Evolutionary conservation across 352 stramenopile species (phyloP).

Genomic region (Discostella stelligera): DNA sequence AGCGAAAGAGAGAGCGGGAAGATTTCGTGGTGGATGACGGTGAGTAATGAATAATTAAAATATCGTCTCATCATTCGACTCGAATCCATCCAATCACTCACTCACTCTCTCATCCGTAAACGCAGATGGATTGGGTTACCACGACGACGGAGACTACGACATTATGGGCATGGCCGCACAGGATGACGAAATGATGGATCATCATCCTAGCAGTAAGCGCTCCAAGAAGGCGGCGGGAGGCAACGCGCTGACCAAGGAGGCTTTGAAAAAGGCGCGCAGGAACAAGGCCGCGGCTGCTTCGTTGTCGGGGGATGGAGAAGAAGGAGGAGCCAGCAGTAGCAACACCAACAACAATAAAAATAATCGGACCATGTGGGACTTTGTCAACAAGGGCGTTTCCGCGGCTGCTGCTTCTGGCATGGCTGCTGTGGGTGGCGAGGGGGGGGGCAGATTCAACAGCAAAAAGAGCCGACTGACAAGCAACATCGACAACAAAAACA

Average conservation of each 20-base stretch:
- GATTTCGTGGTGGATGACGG: slow-evolving; percentile 88
- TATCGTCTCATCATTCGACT: too few relatives aligned
- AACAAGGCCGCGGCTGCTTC: slow-evolving; percentile 32
- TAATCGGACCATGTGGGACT: slow-evolving; percentile 53
- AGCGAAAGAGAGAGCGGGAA: slow-evolving; percentile 80
- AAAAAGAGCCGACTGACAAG: background rate
- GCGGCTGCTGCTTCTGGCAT: background rate
- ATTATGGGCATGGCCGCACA: slow-evolving; percentile 54
- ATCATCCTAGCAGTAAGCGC: background rate
- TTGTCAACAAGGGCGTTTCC: slow-evolving; percentile 42
- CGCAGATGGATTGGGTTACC: slow-evolving; percentile 85
- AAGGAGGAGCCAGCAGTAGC: slow-evolving; percentile 3
- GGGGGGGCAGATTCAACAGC: background rate
- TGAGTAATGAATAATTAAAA: slow-evolving; percentile 22
- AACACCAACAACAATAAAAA: background rate
- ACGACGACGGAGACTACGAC: slow-evolving; percentile 87
- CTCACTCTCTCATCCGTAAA: background rate
- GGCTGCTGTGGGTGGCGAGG: background rate
- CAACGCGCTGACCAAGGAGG: slow-evolving; percentile 52
- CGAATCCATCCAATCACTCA: too few relatives aligned
- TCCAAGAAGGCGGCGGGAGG: slow-evolving; percentile 24
- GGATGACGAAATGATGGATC: slow-evolving; percentile 27
- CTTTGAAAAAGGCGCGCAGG: slow-evolving; percentile 72
- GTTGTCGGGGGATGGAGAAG: background rate
- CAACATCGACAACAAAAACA: background rate